Evolutionary conservation across 2,329 filamentous ascomycete species (phyloP), one percentile per base, ranked within the genome.

Genomic region (Botrytis elliptica): DNA sequence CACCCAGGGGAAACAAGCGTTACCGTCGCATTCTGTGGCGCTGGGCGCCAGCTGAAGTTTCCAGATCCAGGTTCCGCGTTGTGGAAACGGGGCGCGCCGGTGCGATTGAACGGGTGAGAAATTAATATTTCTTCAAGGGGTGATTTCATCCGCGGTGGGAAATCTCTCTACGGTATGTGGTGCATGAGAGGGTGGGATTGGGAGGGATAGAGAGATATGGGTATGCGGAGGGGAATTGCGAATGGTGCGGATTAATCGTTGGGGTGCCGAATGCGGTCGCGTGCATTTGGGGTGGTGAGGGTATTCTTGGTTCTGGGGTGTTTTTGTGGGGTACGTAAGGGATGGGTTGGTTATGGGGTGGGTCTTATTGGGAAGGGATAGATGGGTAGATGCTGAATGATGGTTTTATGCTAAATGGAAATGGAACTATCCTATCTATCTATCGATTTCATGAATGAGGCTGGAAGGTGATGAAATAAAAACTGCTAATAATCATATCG

Each of bases 21-120:
- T 20, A 55, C 65, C 7, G 44, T 40, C 18, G 65, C 22, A 55
- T 40, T 20, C 2, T 8, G 46, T 66, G 63, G 63, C 63, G 14
- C 10, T 29, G 22, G 42, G 6, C 42, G 29, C 42, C 2, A 66
- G 63, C 63, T 66, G 63, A 66, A 49, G 22, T 20, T 12, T 7
- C 42, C 42, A 36, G 63, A 66, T 49, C 63, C 20, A 66, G 63
- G 20, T 25, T 36, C n/a, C 25, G 63, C 63, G 63, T 66, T 66
- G 18, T n/a, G 38, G n/a, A 46, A 55, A 55, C 65, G 46, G 65
- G 14, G 65, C 22, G 44, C 33, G 65, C 46, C 65, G 65, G 25
- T 55, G 22, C 29, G 65, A 40, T 52, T 20, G 12, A 52, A 42
- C 20, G 22, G 46, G 33, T 38, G n/a, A 14, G 22, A 14, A n/a